Evolutionary conservation across 768 basidiomycete genomes (phyloP), one percentile per base, ranked within the genome.

Genomic region (Hirschioporus abietinus): DNA sequence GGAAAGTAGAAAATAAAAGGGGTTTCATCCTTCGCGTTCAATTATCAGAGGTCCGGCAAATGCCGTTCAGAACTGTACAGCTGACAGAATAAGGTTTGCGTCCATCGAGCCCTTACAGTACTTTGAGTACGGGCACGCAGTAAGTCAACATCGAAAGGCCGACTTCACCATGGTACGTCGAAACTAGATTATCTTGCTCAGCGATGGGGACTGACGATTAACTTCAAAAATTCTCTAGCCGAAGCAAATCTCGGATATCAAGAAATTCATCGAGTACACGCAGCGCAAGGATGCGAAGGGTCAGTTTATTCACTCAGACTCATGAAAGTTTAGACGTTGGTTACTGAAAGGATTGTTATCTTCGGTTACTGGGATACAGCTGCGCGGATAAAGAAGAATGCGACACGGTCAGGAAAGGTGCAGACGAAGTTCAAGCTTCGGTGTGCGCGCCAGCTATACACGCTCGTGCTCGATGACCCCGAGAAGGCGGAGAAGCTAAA

Each of bases 351-450:
- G 60, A 63, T 35, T 34, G 62, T 69, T 24, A 66, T 52, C 27
- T 42, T 63, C 63, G 68, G 26, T 42, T 10, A 36, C 25, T 36
- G 25, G 17, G 17, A 26, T 25, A 26, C 78, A 98, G 96, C 94
- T 85, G 95, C 93, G 68, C 93, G 95, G 80, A 97, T 99, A 88
- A 99, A 98, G 85, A 97, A 96, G 84, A 90, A 90, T 68, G 83
- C 86, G 67, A 81, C 91, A 52, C 87, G 84, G 77, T 78, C 83
- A 34, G 84, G 85, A 63, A 90, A 87, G 73, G 58, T 63, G 35
- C 93, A 93, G 82, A 96, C 92, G 76, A 99, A 99, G 83, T 98
- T 99, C 89, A 99, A 99, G 87, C 88, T 99, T 76, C 87, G 97
- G 78, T 98, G 96, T 84, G 91, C 92, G 68, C 86, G 92, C 78